Evolutionary conservation across 2,329 filamentous ascomycete genomes (phyloP), one percentile per base, ranked within the genome.

Genomic region (Hypoxylon sp.): DNA sequence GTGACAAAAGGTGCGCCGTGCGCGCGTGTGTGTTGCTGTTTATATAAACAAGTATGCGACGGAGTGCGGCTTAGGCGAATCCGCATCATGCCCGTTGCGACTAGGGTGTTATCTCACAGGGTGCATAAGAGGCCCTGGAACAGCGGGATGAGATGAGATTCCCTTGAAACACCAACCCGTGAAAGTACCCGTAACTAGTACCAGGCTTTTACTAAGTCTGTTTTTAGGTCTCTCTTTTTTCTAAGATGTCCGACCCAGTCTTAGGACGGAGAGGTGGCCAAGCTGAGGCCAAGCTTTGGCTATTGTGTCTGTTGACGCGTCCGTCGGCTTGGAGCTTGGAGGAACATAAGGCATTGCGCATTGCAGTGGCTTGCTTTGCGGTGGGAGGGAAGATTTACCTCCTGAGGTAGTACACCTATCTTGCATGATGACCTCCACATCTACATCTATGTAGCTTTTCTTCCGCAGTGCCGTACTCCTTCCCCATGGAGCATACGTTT

Each of bases 401-500:
- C 54, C 52, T 37, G 58, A 31, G 37, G 58, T 61, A 55, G 50
- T 55, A 62, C 60, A 58, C 53, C 37, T 70, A 65, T 67, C 64
- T 70, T 62, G 64, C 67, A 67, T 67, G 64, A 69, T 29, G 47
- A 57, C 67, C 61, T 68, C 67, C 67, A 68, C 64, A 67, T 39
- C 52, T 52, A 68, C 64, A 67, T 39, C 52, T 52, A 62, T 48
- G 37, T n/a, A 6, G 7, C 11, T 37, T 48, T 51, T 64, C 57
- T 69, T 50, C 69, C 62, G 54, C 65, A 32, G 62, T 59, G 67
- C 64, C 55, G 58, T 64, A 59, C 58, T 67, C 69, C 64, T 70
- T 68, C 67, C 64, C 67, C 64, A 68, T 70, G 67, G 67, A 72
- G 69, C 68, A 54, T 66, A 57, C 59, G 67, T 72, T 72, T 68